Evolutionary conservation across 1,284 basidiomycete genomes (phyloP), one percentile per base, ranked within the genome.

Genomic region (Violaceomyces palustris): DNA sequence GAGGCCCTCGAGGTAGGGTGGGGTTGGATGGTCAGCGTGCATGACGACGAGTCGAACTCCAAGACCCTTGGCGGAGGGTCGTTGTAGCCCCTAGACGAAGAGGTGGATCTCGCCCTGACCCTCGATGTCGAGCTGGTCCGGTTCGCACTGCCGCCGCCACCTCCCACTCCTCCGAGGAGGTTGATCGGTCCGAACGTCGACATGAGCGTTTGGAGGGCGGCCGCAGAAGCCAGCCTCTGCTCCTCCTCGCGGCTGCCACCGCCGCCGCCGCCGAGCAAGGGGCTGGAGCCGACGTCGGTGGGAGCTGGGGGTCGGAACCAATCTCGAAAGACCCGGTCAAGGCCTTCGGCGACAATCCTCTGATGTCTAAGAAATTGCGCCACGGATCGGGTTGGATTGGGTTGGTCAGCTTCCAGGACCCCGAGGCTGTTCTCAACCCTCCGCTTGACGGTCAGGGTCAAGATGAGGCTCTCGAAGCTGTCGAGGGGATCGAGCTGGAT

Each of bases 401-500:
- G n/a, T n/a, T n/a, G n/a, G n/a, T 39, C 38, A 0, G 44, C 41
- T 19, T 39, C 40, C 9, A 40, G 24, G n/a, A n/a, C n/a, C n/a
- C n/a, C n/a, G n/a, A n/a, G n/a, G n/a, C n/a, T n/a, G 25, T 61
- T 50, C 4, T 45, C 29, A 0, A 48, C 34, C 12, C 36, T 42
- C 14, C 44, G 28, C 6, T 51, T 26, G 2, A 43, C 54, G 1
- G 61, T 61, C 17, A 66, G 42, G 1, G 52, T 56, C 17, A 66
- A 49, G 33, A 63, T 63, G 19, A 63, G 56, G 15, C 44, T 51
- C 27, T 66, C 63, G 15, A 66, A 66, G 24, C 58, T 61, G 24
- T 66, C 63, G 17, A 66, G 50, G 1, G 63, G 52, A 18, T 64
- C 63, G 28, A 61, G 63, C 36, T 66, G 63, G 31, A 64, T 61